A percentile compares a stretch with the other conserved stretches of the same genome.
Evolutionary conservation across 2,329 filamentous ascomycete genomes (phyloP).

Genomic region (Fusarium palustre): DNA sequence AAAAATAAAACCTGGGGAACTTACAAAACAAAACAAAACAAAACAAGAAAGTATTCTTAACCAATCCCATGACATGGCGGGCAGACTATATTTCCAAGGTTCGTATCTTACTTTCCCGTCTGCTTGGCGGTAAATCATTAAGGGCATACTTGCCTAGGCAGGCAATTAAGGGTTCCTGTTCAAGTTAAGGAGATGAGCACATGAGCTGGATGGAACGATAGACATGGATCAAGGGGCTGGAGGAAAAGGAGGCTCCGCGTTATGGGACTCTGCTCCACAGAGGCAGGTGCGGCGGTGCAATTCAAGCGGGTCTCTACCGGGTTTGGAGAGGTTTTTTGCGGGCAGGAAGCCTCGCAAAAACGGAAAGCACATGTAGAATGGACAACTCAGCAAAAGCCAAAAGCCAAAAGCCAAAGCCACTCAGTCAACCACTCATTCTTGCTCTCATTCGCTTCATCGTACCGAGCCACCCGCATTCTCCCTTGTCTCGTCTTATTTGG

Average conservation of each 20-base stretch:
- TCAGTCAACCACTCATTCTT: conserved; percentile 3
- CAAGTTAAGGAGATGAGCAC: conserved; percentile 24
- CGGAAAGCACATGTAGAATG: conserved; percentile 37
- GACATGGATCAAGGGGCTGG: conserved; percentile 16
- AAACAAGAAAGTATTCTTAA: not conserved
- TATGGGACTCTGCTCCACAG: conserved; percentile 30
- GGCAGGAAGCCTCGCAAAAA: conserved; percentile 30
- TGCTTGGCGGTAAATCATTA: conserved; percentile 5
- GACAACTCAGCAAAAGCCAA: conserved; percentile 33
- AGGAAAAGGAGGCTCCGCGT: conserved; percentile 33
- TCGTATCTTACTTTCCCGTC: conserved; percentile 10
- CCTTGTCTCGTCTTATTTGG: conserved; percentile 4
- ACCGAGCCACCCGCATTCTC: conserved; percentile 9
- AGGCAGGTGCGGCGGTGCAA: conserved; percentile 23
- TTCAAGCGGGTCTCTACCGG: conserved; percentile 22
- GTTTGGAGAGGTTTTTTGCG: conserved; percentile 3
- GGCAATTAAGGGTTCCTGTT: not conserved
- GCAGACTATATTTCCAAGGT: not conserved
- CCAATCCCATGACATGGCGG: conserved; percentile 19
- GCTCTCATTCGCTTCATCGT: conserved; percentile 12
- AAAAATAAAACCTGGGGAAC: conserved; percentile 33
- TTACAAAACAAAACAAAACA: conserved; percentile 12
- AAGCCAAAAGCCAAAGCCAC: conserved; percentile 17
- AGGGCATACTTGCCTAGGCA: not conserved
- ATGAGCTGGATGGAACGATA: conserved; percentile 3